phyloP scores from a whole-genome alignment of 2,329 filamentous ascomycete species.

The Paradendryphiella salina region DNA sequence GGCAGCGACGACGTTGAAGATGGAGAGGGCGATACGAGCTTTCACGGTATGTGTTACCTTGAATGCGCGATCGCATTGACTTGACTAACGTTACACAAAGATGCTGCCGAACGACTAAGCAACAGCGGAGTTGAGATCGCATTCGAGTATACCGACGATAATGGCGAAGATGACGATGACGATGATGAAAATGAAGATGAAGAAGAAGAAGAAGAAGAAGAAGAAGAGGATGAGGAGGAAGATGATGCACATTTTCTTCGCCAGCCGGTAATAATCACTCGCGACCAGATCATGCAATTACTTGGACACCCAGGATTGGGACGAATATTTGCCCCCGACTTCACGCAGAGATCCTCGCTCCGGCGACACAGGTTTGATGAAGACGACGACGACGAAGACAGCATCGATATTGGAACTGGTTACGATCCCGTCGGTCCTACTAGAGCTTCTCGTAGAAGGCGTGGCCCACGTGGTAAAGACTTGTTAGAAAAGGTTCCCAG shows the following conservation, averaged over 20 bases:
- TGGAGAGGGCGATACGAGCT: conserved; percentile 43
- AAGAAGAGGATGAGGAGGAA: conserved; percentile 30
- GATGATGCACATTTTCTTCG: conserved; percentile 17
- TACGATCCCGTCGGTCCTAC: conserved; percentile 37
- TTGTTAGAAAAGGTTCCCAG: conserved; percentile 83
- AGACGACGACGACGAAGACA: conserved; percentile 47
- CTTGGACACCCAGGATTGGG: conserved; percentile 59
- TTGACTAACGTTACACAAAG: conserved; percentile 23
- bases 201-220: conserved; percentile 44
- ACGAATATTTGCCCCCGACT: conserved; percentile 53
- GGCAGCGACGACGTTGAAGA: conserved; percentile 47
- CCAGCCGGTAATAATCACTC: conserved; percentile 49
- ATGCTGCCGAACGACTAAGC: conserved; percentile 49
- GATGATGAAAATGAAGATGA: conserved; percentile 17
- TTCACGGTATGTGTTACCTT: conserved; percentile 35
- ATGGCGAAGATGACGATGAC: conserved; percentile 41
- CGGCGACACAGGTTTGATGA: conserved; percentile 28
- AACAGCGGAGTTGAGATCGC: conserved; percentile 49
- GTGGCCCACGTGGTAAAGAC: conserved; percentile 54
- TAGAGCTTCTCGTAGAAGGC: conserved; percentile 40
- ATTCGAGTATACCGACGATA: conserved; percentile 47
- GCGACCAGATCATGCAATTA: conserved; percentile 58
- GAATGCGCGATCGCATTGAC: not conserved
- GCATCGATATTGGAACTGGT: conserved; percentile 44
- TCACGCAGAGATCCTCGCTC: conserved; percentile 22